phyloP scores from a whole-genome alignment of 345 rosid species.

The Gossypium rotundifolium region DNA sequence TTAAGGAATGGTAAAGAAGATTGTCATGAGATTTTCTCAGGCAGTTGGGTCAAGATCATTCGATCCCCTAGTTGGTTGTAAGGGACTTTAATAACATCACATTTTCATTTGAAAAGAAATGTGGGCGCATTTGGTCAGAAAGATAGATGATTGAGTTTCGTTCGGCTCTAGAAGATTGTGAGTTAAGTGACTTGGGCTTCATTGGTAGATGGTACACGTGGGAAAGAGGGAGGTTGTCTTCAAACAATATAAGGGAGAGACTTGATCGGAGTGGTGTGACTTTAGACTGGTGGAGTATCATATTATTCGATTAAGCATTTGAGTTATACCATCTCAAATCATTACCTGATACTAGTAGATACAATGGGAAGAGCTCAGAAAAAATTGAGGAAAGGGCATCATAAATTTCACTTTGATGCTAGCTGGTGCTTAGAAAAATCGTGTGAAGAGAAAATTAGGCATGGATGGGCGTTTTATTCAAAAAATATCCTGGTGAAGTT shows the following conservation, averaged over 20 bases:
- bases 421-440: too few relatives aligned
- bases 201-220: not conserved
- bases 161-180: rapidly evolving
- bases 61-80: too few relatives aligned
- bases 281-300: not conserved
- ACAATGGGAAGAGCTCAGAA: too few relatives aligned
- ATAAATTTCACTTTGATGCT: too few relatives aligned
- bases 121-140: not conserved
- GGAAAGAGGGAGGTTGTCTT: not conserved
- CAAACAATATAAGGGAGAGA: not conserved
- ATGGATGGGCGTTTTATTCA: too few relatives aligned
- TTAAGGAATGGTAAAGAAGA: too few relatives aligned
- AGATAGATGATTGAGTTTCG: not conserved
- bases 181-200: not conserved
- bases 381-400: too few relatives aligned
- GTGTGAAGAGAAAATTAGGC: too few relatives aligned
- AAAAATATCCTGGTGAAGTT: too few relatives aligned
- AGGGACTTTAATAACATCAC: not conserved
- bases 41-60: not conserved
- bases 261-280: not conserved
- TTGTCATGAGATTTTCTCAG: too few relatives aligned
- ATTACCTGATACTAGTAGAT: too few relatives aligned
- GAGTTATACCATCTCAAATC: not conserved
- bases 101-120: not conserved
- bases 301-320: too few relatives aligned